Conservation (phyloP, 2,329 filamentous ascomycete species). For the Colletotrichum destructivum region DNA sequence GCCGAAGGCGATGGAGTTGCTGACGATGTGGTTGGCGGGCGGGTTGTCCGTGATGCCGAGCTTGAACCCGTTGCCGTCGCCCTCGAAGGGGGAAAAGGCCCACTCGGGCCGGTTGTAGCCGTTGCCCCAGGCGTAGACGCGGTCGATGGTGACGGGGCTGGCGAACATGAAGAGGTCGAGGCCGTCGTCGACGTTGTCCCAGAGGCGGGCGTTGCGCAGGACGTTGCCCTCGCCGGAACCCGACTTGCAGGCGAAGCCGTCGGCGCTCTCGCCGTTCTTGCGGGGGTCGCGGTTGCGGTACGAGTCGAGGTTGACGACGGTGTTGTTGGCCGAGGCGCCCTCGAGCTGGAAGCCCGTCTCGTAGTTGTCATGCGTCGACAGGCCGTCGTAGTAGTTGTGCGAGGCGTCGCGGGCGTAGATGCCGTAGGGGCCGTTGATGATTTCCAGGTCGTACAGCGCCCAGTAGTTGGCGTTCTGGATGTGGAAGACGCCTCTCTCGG, state of each 20-base stretch:
- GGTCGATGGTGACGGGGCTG: constrained; percentile 57
- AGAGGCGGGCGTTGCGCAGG: constrained; percentile 59
- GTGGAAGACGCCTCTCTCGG: constrained; percentile 61
- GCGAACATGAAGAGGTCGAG: constrained; percentile 60
- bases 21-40: constrained; percentile 58
- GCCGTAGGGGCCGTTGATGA: constrained; percentile 53
- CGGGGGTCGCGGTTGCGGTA: constrained; percentile 60
- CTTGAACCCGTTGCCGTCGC: constrained; percentile 64
- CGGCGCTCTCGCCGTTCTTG: constrained; percentile 64
- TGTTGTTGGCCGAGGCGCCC: constrained; percentile 52
- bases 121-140: constrained; percentile 62
- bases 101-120: constrained; percentile 56
- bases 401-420: constrained; percentile 52
- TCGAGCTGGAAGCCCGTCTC: constrained; percentile 54
- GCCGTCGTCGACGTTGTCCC: constrained; percentile 65
- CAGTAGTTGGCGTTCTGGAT: constrained; percentile 60
- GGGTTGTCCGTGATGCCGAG: constrained; percentile 57
- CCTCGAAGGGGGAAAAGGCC: constrained; percentile 58
- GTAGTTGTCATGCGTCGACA: constrained; percentile 54
- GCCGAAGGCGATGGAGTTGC: constrained; percentile 59
- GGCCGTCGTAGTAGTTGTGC: constrained; percentile 51
- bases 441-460: constrained; percentile 57
- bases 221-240: constrained; percentile 62
- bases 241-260: constrained; percentile 63
- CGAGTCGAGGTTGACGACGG: constrained; percentile 57